phyloP scores from a whole-genome alignment of 305 asterid genomes.

The Plantago coronopus region DNA sequence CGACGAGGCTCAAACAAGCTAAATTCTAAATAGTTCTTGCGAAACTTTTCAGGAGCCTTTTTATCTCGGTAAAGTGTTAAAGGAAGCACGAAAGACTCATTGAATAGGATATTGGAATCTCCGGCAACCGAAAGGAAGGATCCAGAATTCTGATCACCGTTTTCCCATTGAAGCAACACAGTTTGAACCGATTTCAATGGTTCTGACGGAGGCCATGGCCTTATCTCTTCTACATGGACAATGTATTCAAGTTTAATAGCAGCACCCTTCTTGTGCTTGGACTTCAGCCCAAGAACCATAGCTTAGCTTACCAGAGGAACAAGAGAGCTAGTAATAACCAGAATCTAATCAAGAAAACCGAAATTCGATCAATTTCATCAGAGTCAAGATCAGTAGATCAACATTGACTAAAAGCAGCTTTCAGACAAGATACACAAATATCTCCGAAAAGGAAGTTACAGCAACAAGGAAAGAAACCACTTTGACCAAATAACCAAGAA shows the following conservation, averaged over 20 bases:
- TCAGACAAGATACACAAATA: neutral
- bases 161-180: conserved; percentile 76
- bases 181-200: conserved; percentile 61
- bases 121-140: conserved; percentile 59
- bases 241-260: conserved; percentile 47
- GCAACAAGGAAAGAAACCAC: neutral
- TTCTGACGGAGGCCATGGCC: conserved; percentile 92
- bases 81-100: conserved; percentile 61
- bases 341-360: conserved; percentile 18
- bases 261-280: conserved; percentile 55
- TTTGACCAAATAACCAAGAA: neutral
- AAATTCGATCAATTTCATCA: conserved; percentile 4
- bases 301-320: conserved; percentile 24
- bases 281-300: conserved; percentile 83
- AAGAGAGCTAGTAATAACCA: conserved; percentile 10
- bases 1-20: conserved; percentile 65
- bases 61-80: conserved; percentile 44
- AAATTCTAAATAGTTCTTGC: conserved; percentile 67
- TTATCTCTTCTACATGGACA: conserved; percentile 57
- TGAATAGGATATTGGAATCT: conserved; percentile 50
- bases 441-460: neutral
- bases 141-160: conserved; percentile 56
- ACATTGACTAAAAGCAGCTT: neutral
- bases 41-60: conserved; percentile 41
- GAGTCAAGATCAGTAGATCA: neutral